Evolutionary conservation across 129 eudicot genomes (phyloP).

Genomic region (Saussurea involucrata): DNA sequence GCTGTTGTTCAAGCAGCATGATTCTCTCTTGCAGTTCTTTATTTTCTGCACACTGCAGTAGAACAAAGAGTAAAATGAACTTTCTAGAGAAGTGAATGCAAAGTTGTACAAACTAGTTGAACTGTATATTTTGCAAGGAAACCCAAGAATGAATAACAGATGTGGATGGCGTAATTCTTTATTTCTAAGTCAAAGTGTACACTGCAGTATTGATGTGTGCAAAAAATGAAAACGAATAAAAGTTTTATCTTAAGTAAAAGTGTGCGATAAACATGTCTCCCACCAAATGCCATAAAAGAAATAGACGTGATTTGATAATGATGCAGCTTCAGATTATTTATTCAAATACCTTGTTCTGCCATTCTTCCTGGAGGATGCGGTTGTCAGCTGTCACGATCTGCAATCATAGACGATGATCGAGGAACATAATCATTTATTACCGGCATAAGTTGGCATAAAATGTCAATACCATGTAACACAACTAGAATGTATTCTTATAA

Average conservation of each 20-base stretch:
- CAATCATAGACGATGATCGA: conserved; percentile 6
- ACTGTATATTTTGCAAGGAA: conserved; percentile 5
- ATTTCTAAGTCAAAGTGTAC: not conserved
- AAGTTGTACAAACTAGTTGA: not conserved
- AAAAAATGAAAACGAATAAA: not conserved
- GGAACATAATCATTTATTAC: conserved; percentile 10
- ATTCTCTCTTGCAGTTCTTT: conserved; percentile 77
- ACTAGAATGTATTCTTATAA: not conserved
- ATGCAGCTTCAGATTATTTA: not conserved
- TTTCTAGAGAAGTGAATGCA: not conserved
- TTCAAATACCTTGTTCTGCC: conserved; percentile 75
- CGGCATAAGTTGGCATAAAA: not conserved
- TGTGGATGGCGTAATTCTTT: not conserved
- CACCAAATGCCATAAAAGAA: conserved; percentile 9
- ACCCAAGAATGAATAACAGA: not conserved
- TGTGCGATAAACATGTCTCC: not conserved
- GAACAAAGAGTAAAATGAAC: conserved; percentile 6
- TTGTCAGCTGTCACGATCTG: conserved; percentile 94
- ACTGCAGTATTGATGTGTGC: not conserved
- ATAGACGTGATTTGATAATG: not conserved
- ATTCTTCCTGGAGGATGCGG: conserved; percentile 89
- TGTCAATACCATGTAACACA: conserved; percentile 9
- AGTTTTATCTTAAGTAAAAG: not conserved
- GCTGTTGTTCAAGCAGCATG: conserved; percentile 63
- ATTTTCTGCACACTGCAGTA: conserved; percentile 68